Conservation (phyloP, 345 rosid genomes). For the Noccaea caerulescens region DNA sequence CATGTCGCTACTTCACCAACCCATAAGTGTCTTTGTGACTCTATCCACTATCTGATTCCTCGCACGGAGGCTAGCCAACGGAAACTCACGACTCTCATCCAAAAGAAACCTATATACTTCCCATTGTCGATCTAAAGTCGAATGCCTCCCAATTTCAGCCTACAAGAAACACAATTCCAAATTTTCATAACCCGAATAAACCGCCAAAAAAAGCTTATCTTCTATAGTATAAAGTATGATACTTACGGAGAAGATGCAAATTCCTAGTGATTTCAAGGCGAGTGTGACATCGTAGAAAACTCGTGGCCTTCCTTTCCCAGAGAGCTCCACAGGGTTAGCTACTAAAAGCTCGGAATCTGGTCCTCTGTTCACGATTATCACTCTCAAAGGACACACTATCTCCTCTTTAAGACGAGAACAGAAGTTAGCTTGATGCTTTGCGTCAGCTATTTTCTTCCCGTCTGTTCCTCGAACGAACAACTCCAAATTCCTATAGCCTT, state of each 20-base stretch:
- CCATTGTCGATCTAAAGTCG: conserved; percentile 62
- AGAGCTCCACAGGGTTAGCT: conserved; percentile 78
- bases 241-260: conserved; percentile 73
- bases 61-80: conserved; percentile 52
- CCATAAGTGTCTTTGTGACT: conserved; percentile 67
- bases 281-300: conserved; percentile 74
- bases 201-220: background rate
- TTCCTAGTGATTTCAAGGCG: conserved; percentile 62
- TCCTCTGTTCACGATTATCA: conserved; percentile 62
- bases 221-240: background rate
- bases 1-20: conserved; percentile 55
- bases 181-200: background rate
- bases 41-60: conserved; percentile 63
- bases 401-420: conserved; percentile 62
- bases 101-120: conserved; percentile 81
- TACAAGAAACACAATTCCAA: conserved; percentile 18
- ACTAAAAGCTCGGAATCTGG: conserved; percentile 74
- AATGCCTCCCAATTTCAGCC: conserved; percentile 80
- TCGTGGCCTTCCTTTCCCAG: conserved; percentile 78
- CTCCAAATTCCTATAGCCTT: conserved; percentile 58
- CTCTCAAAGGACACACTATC: conserved; percentile 66
- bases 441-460: conserved; percentile 67
- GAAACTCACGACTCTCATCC: conserved; percentile 60
- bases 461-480: conserved; percentile 66
- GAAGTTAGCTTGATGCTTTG: conserved; percentile 52